These are phyloP conservation scores for Albugo candida DNA, from an alignment of 352 stramenopile species.

Conservation along the genomic window DNA sequence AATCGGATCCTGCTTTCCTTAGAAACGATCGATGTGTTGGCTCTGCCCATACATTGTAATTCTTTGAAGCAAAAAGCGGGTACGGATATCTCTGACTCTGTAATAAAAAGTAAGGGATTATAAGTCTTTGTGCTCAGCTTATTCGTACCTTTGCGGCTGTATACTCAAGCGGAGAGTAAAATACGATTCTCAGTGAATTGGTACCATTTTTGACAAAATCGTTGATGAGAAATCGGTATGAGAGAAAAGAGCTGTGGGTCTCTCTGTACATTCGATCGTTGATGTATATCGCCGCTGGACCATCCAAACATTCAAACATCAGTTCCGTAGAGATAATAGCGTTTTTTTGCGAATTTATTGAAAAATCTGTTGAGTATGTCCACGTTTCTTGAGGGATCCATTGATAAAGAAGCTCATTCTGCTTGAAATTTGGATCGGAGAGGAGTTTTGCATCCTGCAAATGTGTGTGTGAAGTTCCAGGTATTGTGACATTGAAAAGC, in stretches of 20 bases:
- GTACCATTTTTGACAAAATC: constrained; percentile 6
- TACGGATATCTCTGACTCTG: constrained; percentile 50
- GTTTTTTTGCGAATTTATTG: constrained; percentile 6
- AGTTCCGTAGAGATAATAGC: constrained; percentile 6
- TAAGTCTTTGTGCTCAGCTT: background rate
- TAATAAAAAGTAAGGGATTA: constrained; percentile 2
- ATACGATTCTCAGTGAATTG: constrained; percentile 39
- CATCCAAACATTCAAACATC: constrained; percentile 51
- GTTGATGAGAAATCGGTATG: constrained; percentile 25
- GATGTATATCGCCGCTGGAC: constrained; percentile 35
- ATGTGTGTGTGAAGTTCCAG: constrained; percentile 53
- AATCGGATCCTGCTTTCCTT: constrained; percentile 70
- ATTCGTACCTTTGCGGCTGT: constrained; percentile 16
- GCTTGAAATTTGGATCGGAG: constrained; percentile 39
- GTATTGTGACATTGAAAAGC: constrained; percentile 26
- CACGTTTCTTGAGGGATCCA: constrained; percentile 56
- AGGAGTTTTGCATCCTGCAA: constrained; percentile 39
- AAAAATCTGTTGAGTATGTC: constrained; percentile 41
- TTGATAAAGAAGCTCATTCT: constrained; percentile 41
- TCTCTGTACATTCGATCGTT: constrained; percentile 30
- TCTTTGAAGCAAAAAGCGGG: constrained; percentile 45
- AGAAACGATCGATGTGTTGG: constrained; percentile 57
- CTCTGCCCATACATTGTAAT: constrained; percentile 67
- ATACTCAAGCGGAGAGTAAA: constrained; percentile 33
- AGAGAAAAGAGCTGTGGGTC: constrained; percentile 44